Base-by-base conservation (phyloP, 306 rosid species). In the Argentina anserina region DNA sequence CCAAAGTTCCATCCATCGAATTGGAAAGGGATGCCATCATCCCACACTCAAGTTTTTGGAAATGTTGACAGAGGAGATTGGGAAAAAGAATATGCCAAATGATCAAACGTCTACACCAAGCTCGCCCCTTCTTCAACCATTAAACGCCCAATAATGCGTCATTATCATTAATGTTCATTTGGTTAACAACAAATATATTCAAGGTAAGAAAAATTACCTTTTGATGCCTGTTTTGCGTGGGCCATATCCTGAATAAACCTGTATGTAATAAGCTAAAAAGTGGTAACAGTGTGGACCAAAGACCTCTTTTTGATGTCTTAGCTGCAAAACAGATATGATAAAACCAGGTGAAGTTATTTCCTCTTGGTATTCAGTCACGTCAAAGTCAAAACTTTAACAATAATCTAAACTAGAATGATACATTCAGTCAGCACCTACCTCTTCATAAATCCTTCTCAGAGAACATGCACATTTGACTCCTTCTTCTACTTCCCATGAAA, bases 401-500 rank as follows among this genome's bases (percentile, higher is more conserved):
- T 21, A 49, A 34, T 49, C 15, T 36, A 50, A 70, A 33, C n/a
- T 8, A 39, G 40, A 50, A 21, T 6, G 21, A 21, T 36, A 36
- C 23, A 11, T 13, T 52, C 26, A 49, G 42, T 3, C 43, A 71
- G n/a, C 67, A 79, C 86, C 9, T 53, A 92, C 98, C 96, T 92
- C 98, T 81, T 92, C 95, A 37, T 85, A 89, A 75, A 93, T 81
- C 69, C 98, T 86, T 79, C 90, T 80, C 23, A 93, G 89, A 81
- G 77, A 85, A 83, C 84, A 78, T 65, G 96, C 97, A 83, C 97
- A 93, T 83, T 80, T 86, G 71, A 93, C 89, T 55, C 85, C 98
- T 85, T 89, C 97, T 65, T 88, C 89, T 63, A 86, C 82, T 67
- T 92, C 83, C 94, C 89, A 91, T 9, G 87, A 86, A 76, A 90